These are phyloP conservation scores for Kazachstania kunashirensis DNA, from an alignment of 805 yeast genomes.

Conservation along the genomic window DNA sequence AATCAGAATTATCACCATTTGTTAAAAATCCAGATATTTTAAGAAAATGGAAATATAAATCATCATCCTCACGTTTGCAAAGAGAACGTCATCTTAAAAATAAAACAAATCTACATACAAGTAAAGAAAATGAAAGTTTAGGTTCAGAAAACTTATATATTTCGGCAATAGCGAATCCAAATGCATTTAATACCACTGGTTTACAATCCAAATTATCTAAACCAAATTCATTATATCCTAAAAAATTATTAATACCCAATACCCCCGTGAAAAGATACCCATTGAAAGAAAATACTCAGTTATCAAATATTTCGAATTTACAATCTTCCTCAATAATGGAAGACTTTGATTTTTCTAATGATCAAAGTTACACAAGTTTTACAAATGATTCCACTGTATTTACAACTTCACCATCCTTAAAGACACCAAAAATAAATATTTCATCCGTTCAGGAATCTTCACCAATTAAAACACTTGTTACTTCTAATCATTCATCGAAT, in stretches of 20 bases:
- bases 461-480: conserved; percentile 9
- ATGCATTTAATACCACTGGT: conserved; percentile 22
- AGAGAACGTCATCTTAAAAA: no score
- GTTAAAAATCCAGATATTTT: conserved; percentile 19
- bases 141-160: conserved; percentile 6
- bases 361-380: conserved; percentile 8
- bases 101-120: conserved; percentile 4
- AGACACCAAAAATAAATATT: conserved; percentile 10
- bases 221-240: conserved; percentile 12
- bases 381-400: conserved; percentile 15
- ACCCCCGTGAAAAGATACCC: conserved; percentile 29
- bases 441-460: conserved; percentile 12
- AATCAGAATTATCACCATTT: conserved; percentile 26
- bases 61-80: conserved; percentile 6
- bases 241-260: conserved; percentile 21
- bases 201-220: conserved; percentile 22
- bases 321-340: conserved; percentile 8
- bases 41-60: conserved; percentile 13
- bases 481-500: conserved; percentile 1
- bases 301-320: conserved; percentile 2
- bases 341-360: conserved; percentile 11
- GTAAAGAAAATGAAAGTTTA: neutral
- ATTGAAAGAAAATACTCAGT: conserved; percentile 7
- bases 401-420: conserved; percentile 13
- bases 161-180: conserved; percentile 21